Evolutionary conservation across 768 basidiomycete species (phyloP).

Genomic region (Lyophyllum decastes): DNA sequence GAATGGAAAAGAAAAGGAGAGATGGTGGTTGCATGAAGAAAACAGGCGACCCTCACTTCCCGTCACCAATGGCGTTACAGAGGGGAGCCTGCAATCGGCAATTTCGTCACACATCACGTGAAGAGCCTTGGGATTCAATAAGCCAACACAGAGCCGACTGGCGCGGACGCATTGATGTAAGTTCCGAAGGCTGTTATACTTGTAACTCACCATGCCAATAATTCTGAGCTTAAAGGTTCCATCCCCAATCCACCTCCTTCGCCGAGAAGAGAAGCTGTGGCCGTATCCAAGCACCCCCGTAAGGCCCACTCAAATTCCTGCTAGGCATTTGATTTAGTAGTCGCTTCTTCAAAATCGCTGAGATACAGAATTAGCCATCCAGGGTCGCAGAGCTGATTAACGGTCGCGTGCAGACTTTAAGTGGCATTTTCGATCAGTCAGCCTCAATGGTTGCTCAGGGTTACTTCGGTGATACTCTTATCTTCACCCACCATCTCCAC

Average conservation of each 20-base stretch:
- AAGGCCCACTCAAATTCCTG: too few species aligned
- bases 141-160: not conserved
- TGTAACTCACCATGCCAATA: too few species aligned
- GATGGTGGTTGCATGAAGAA: slow-evolving; percentile 6
- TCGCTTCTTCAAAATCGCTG: too few species aligned
- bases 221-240: too few species aligned
- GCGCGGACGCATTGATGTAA: not conserved
- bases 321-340: too few species aligned
- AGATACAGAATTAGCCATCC: too few species aligned
- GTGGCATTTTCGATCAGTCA: not conserved
- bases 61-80: not conserved
- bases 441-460: not conserved
- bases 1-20: not conserved
- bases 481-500: not conserved
- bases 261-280: too few species aligned
- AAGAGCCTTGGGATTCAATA: not conserved
- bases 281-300: too few species aligned
- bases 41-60: not conserved
- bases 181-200: not conserved
- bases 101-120: not conserved
- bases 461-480: not conserved
- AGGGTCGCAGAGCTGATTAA: not conserved
- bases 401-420: not conserved
- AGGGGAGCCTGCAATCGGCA: not conserved
- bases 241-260: too few species aligned